A percentile compares a stretch with the other conserved stretches of the same genome.
These are phyloP conservation scores for Mycena filopes DNA, from an alignment of 768 basidiomycete genomes.

Conservation along the genomic window DNA sequence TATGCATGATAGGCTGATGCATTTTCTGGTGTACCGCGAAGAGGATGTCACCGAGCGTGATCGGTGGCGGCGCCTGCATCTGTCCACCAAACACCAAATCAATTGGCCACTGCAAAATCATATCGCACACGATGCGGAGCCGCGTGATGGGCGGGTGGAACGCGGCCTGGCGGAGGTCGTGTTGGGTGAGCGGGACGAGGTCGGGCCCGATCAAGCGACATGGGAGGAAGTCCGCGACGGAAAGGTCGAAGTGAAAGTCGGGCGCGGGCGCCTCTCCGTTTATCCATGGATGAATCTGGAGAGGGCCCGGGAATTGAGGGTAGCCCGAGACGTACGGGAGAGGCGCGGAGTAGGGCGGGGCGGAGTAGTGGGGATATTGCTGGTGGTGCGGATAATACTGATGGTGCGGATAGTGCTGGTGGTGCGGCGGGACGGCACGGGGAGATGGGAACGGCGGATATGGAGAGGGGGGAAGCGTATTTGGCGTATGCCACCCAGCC, in stretches of 20 bases:
- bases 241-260: slow-evolving; percentile 68
- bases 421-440: not conserved
- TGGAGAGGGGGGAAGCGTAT: not conserved
- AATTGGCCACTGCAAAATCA: slow-evolving; percentile 70
- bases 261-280: slow-evolving; percentile 59
- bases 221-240: slow-evolving; percentile 58
- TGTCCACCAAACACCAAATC: slow-evolving; percentile 54
- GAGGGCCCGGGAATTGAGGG: slow-evolving; percentile 29
- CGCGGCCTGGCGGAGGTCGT: slow-evolving; percentile 62
- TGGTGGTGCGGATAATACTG: no score
- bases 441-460: not conserved
- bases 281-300: slow-evolving; percentile 61
- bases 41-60: slow-evolving; percentile 70
- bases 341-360: slow-evolving; percentile 41
- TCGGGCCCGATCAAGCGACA: slow-evolving; percentile 53
- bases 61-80: slow-evolving; percentile 47
- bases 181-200: slow-evolving; percentile 47
- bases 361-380: slow-evolving; percentile 30
- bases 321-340: slow-evolving; percentile 34
- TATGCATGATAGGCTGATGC: slow-evolving; percentile 54
- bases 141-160: slow-evolving; percentile 64
- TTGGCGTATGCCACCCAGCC: slow-evolving; percentile 11
- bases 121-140: slow-evolving; percentile 68
- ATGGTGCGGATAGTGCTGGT: not conserved
- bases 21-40: slow-evolving; percentile 59